Evolutionary conservation across 2,329 filamentous ascomycete species (phyloP), one percentile per base, ranked within the genome.

Genomic region (Cladosporium sp.): DNA sequence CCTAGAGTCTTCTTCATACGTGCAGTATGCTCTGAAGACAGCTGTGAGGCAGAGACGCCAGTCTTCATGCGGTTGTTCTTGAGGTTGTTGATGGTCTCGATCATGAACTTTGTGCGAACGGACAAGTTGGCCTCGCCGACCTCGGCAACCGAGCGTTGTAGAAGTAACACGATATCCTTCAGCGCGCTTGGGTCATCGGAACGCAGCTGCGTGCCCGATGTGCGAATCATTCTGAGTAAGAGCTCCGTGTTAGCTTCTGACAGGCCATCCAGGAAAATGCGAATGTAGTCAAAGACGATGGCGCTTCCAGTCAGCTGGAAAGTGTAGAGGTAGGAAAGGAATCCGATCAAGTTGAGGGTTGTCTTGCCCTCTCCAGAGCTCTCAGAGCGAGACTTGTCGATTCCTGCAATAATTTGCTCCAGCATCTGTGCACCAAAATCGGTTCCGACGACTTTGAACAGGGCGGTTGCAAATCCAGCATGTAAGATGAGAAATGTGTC

Each of bases 101-200:
- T 87, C 91, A 97, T 97, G 70, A 96, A 96, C 58, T 87, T 94
- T 1, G 92, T 96, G 50, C 93, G 84, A 8, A 91, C 87, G 1
- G 90, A 92, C 22, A 95, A 73, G 16, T 83, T 85, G 11, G 74
- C 73, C 60, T 87, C 82, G 4, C 86, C 87, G 30, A 78, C 72
- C 53, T 81, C 83, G 1, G 80, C 74, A 2, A 91, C 79, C 1
- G 84, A 82, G 18, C 84, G 83, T 56, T 88, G 87, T 51, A 97
- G 79, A 43, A 89, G 76, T 9, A 85, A 73, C 5, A 95, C 84
- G 55, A 98, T 93, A 55, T 95, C 88, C 66, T 95, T 95, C 43
- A 98, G 73, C 0, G 92, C 78, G 30, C 87, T 84, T 0, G 92
- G 86, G 59, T 98, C 92, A 55, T 98, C 93, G 59, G 89, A 84